These are phyloP conservation scores for Mortierella hygrophila DNA, from an alignment of 192 early-diverging fungal genomes.

Conservation along the genomic window DNA sequence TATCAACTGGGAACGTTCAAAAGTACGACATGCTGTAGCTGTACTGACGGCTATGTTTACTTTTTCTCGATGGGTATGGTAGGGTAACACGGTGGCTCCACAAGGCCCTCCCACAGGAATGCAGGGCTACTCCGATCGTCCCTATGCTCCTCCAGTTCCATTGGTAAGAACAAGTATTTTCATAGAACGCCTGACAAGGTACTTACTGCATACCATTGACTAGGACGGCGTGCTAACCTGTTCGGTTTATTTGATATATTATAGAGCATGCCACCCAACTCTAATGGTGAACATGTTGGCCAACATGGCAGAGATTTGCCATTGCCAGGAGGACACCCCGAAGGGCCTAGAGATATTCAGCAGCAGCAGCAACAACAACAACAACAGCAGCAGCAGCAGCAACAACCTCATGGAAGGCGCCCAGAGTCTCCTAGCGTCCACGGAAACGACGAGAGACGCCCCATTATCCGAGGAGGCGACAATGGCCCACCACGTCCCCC, in stretches of 20 bases:
- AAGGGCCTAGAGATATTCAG: background rate
- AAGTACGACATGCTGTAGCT: background rate
- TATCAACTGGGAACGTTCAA: background rate
- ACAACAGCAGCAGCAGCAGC: background rate
- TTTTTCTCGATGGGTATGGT: background rate
- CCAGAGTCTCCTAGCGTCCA: background rate
- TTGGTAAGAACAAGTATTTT: background rate
- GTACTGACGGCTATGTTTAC: background rate
- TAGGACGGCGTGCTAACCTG: background rate
- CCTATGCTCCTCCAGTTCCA: conserved; percentile 12
- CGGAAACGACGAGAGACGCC: conserved; percentile 14
- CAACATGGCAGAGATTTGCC: conserved; percentile 23
- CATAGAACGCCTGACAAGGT: background rate
- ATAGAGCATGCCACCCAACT: background rate
- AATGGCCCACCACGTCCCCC: conserved; percentile 17
- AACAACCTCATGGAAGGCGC: background rate
- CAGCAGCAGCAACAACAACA: background rate
- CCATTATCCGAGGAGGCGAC: conserved; percentile 17
- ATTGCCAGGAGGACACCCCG: conserved; percentile 7
- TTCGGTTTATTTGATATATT: background rate
- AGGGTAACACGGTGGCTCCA: conserved; percentile 24
- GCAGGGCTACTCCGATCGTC: conserved; percentile 20
- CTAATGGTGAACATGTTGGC: conserved; percentile 7
- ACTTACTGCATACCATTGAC: background rate
- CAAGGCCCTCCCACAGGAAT: conserved; percentile 27